Evolutionary conservation across 495 filamentous ascomycete genomes (phyloP).

Genomic region (Aspergillus nidulans): DNA sequence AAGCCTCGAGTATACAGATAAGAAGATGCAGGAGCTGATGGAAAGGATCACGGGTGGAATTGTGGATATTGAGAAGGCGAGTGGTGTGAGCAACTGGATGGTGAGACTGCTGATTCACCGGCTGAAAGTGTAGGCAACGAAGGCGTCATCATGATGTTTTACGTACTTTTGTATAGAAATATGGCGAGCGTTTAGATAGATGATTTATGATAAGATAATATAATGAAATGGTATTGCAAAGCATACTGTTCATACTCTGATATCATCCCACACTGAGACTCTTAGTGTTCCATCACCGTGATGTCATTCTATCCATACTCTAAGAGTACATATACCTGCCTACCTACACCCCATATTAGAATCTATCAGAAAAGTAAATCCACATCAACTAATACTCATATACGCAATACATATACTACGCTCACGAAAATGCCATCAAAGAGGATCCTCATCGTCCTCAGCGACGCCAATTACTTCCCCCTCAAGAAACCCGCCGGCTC

Average conservation of each 20-base stretch:
- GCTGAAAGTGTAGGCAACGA: slow-evolving; percentile 1
- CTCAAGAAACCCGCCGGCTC: slow-evolving; percentile 26
- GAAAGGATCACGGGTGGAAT: slow-evolving; percentile 6
- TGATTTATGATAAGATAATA: background rate
- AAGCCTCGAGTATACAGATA: slow-evolving; percentile 18
- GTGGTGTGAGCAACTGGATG: slow-evolving; percentile 16
- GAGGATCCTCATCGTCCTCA: slow-evolving; percentile 41
- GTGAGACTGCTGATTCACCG: slow-evolving; percentile 16
- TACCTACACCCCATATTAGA: background rate
- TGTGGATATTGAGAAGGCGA: slow-evolving; percentile 6
- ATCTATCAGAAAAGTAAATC: too few relatives aligned
- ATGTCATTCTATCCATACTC: background rate
- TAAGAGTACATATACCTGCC: background rate
- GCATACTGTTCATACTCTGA: too few relatives aligned
- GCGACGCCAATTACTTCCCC: slow-evolving; percentile 33
- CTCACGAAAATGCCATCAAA: slow-evolving; percentile 17
- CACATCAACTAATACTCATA: background rate
- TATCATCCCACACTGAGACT: background rate
- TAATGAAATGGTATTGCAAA: too few relatives aligned
- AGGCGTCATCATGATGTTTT: slow-evolving; percentile 2
- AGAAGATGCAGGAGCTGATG: slow-evolving; percentile 10
- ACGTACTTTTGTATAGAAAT: background rate
- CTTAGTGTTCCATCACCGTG: slow-evolving; percentile 1
- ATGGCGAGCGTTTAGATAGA: background rate
- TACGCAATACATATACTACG: background rate